Evolutionary conservation across 169 alveolate species (phyloP), one percentile per base, ranked within the genome.

Genomic region (Babesia sp.): DNA sequence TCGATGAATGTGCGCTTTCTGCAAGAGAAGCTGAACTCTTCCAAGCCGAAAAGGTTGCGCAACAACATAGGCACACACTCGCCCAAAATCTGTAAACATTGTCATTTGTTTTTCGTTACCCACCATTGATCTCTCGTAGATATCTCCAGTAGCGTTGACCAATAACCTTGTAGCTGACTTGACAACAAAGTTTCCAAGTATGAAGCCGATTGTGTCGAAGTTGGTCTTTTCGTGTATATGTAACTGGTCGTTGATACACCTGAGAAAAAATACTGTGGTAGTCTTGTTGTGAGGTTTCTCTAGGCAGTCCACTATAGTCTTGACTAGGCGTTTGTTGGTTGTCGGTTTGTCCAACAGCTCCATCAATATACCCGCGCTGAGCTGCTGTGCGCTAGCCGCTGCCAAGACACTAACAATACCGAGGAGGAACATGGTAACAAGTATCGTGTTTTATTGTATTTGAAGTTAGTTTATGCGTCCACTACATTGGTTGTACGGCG

Each of bases 51-150:
- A 51, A 78, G 63, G 59, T 64, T 64, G 37, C 86, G 53, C 55
- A 78, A 22, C 33, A 78, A 42, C 66, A 78, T 37, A 22, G 86
- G 86, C 3, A 78, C 16, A 44, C 86, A 78, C 24, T 78, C 86
- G 45, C 86, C 86, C 36, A 78, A 54, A 31, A 31, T 75, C 86
- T 78, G 24, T 51, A 22, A n/a, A 14, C 9, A 12, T 39, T 53
- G 8, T 20, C 22, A n/a, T 37, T 22, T 18, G 1, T n/a, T 41
- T 14, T 20, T 26, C 1, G 29, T 28, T 67, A 24, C 80, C 39
- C 44, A 70, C 64, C 26, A 37, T 50, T 1, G 61, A 20, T 2
- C 50, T 59, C 12, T 61, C 48, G 39, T 31, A 26, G 14, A 42
- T 2, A n/a, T 59, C 57, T 42, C 51, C 70, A 5, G 42, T 64